Conservation (phyloP, 805 yeast species). For the Priceomyces carsonii region DNA sequence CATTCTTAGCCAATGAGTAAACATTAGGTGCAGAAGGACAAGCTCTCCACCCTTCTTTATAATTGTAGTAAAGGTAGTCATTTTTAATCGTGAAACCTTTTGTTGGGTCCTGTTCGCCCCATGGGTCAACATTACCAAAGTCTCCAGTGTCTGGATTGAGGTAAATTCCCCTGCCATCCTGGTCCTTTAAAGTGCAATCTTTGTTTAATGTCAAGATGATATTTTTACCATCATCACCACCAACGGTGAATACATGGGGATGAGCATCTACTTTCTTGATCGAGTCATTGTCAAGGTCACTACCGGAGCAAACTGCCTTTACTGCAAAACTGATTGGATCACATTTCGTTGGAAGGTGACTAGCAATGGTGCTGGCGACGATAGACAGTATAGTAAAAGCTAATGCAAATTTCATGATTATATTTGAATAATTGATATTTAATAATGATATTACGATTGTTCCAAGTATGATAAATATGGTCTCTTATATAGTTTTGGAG, state of each 20-base stretch:
- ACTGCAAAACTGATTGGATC: neutral
- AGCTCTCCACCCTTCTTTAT: slow-evolving; percentile 37
- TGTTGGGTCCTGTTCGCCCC: slow-evolving; percentile 32
- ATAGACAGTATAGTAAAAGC: no score
- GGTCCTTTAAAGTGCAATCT: slow-evolving; percentile 32
- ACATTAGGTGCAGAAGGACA: slow-evolving; percentile 31
- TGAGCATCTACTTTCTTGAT: slow-evolving; percentile 30
- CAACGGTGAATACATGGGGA: slow-evolving; percentile 35
- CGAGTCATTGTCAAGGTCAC: slow-evolving; percentile 23
- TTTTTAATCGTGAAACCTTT: slow-evolving; percentile 39
- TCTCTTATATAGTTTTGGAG: no score
- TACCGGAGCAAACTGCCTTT: slow-evolving; percentile 23
- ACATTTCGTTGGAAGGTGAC: neutral
- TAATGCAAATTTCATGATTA: no score
- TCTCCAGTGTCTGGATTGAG: slow-evolving; percentile 32
- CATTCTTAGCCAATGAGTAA: slow-evolving; percentile 24
- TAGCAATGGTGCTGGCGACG: no score
- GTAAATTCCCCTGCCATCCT: slow-evolving; percentile 28
- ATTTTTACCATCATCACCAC: slow-evolving; percentile 29
- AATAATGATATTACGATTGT: no score
- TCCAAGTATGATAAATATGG: no score
- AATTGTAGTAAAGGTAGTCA: slow-evolving; percentile 37
- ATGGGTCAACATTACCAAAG: slow-evolving; percentile 33
- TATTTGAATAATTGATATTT: no score
- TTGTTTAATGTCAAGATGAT: slow-evolving; percentile 22